phyloP scores from a whole-genome alignment of 78 protist genomes.

The Dictyostelium purpureum region DNA sequence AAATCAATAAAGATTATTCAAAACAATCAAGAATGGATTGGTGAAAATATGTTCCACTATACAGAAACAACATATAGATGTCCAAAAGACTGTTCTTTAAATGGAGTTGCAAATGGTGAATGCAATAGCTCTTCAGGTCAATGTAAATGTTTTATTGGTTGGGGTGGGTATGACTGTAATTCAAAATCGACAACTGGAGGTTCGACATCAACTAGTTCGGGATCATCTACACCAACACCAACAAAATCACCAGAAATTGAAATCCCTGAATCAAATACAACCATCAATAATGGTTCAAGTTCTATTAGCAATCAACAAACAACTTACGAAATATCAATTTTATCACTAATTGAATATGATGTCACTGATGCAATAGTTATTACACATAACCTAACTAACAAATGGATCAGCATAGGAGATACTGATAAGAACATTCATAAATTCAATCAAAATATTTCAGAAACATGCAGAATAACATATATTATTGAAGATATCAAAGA shows the following conservation, averaged over 20 bases:
- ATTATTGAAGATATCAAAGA: background rate
- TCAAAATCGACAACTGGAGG: background rate
- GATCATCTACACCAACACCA: background rate
- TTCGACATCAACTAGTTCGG: background rate
- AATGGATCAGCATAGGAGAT: background rate
- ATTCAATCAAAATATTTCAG: background rate
- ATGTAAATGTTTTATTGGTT: background rate
- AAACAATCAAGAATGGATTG: background rate
- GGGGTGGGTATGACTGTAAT: slow-evolving; percentile 9
- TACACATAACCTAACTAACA: background rate
- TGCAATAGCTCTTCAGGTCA: background rate
- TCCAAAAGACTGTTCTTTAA: background rate
- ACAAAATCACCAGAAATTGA: background rate
- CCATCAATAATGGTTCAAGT: background rate
- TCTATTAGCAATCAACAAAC: background rate
- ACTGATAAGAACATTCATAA: background rate
- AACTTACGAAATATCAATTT: background rate
- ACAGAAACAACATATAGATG: background rate
- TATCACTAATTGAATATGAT: background rate
- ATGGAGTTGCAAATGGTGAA: background rate
- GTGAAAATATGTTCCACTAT: background rate
- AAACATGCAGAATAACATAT: background rate
- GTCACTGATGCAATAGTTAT: background rate
- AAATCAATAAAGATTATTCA: background rate
- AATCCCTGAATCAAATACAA: background rate